Conservation (phyloP, 1,284 basidiomycete genomes). For the Melampsora abietis-canadensis region DNA sequence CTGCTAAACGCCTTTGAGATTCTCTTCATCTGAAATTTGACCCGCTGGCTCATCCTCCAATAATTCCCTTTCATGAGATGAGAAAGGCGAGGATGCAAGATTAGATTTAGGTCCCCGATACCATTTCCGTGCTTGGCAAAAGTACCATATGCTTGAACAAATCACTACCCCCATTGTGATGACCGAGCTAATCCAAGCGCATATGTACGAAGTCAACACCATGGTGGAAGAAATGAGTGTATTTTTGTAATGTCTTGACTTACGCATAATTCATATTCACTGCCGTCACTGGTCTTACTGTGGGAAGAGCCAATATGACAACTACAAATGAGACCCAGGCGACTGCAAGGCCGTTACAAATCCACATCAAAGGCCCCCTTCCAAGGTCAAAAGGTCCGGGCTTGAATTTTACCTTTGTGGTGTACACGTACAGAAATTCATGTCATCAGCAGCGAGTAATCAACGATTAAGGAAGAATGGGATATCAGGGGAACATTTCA, state of each 20-base stretch:
- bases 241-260: slow-evolving; percentile 49
- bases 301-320: slow-evolving; percentile 71
- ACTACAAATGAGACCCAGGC: slow-evolving; percentile 67
- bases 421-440: too few relatives aligned
- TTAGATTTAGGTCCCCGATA: slow-evolving; percentile 36
- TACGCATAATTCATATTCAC: slow-evolving; percentile 75
- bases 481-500: slow-evolving; percentile 56
- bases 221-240: not conserved
- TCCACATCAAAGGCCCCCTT: slow-evolving; percentile 63
- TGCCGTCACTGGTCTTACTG: slow-evolving; percentile 65
- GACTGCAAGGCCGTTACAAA: slow-evolving; percentile 67
- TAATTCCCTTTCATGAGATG: not conserved
- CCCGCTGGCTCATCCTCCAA: not conserved
- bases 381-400: slow-evolving; percentile 88
- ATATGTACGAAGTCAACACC: not conserved
- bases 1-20: not conserved
- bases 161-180: slow-evolving; percentile 28
- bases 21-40: too few relatives aligned
- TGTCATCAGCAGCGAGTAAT: not conserved
- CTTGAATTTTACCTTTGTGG: slow-evolving; percentile 61
- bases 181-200: slow-evolving; percentile 14
- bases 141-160: slow-evolving; percentile 28
- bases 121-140: slow-evolving; percentile 32
- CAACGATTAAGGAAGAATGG: not conserved
- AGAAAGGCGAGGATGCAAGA: not conserved